Base-by-base conservation (phyloP, 805 yeast genomes). In the Starmerella riodocensis region DNA sequence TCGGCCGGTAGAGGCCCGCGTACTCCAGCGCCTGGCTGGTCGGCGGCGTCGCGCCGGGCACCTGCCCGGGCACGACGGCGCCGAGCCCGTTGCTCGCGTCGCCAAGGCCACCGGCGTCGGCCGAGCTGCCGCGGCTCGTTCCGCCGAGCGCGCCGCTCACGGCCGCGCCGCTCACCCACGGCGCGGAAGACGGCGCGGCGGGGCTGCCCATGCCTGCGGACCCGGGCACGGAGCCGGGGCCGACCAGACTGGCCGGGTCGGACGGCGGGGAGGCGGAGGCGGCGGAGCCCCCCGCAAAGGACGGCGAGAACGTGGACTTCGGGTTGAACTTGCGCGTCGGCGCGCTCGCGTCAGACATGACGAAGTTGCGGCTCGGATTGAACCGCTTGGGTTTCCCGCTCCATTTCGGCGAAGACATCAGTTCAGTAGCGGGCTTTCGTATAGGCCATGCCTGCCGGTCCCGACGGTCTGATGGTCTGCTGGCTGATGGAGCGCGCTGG, bases 1-100 rank as follows among this genome's bases (percentile, higher is more conserved):
- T 53, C 28, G 53, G 48, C 23, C 46, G 54, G 41, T 51, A 48
- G 41, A 46, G 32, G 30, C 46, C 23, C 13, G 41, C 41, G n/a
- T 27, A 39, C 40, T 29, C 48, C 4, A 46, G 33, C 6, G 47
- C 44, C 8, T 40, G 41, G 8, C 27, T 22, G 22, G 23, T 23
- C 17, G 40, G 25, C n/a, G n/a, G n/a, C n/a, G n/a, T n/a, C n/a
- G n/a, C n/a, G n/a, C n/a, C n/a, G n/a, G n/a, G n/a, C n/a, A n/a
- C n/a, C n/a, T n/a, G n/a, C n/a, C n/a, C n/a, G n/a, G n/a, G n/a
- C n/a, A n/a, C n/a, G n/a, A n/a, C n/a, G n/a, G n/a, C n/a, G n/a
- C n/a, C n/a, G n/a, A n/a, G n/a, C n/a, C n/a, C n/a, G n/a, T n/a
- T n/a, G n/a, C n/a, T n/a, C n/a, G n/a, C n/a, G n/a, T n/a, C n/a